phyloP scores from a whole-genome alignment of 768 basidiomycete species.

The Mycena amicta region DNA sequence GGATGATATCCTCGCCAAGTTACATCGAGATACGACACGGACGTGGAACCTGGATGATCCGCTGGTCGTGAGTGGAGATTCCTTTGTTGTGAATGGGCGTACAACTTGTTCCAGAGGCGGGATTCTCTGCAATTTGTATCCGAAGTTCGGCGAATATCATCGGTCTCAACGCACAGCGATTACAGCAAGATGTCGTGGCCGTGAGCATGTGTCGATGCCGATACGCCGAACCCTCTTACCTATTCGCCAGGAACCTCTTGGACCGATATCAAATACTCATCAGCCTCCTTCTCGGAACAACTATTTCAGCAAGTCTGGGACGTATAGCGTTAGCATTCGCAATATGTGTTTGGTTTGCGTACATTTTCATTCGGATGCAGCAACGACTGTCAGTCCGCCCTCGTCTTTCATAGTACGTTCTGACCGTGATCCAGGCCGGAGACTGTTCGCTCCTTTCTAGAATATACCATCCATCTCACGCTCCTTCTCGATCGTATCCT shows the following conservation, averaged over 20 bases:
- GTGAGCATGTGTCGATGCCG: too few relatives aligned
- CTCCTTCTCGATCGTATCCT: not conserved
- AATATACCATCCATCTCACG: not conserved
- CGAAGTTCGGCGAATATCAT: not conserved
- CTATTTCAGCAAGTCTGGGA: not conserved
- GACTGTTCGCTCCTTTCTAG: not conserved
- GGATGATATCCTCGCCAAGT: not conserved
- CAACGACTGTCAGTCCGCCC: too few relatives aligned
- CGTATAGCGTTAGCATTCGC: too few relatives aligned
- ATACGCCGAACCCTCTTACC: not conserved
- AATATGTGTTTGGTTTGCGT: too few relatives aligned
- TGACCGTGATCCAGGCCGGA: too few relatives aligned
- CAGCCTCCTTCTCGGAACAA: not conserved
- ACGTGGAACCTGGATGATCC: not conserved
- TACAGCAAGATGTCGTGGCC: not conserved
- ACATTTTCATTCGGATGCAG: too few relatives aligned
- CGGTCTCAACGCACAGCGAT: not conserved
- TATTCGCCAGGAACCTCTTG: not conserved
- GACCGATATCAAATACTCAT: not conserved
- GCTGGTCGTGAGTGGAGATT: not conserved
- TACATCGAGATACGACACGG: not conserved
- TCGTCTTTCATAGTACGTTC: too few relatives aligned
- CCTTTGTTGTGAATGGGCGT: not conserved
- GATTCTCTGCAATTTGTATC: not conserved
- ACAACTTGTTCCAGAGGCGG: not conserved